A percentile compares a stretch with the other conserved stretches of the same genome.
phyloP scores from a whole-genome alignment of 176 grass and related monocot genomes.

The Leersia perrieri region DNA sequence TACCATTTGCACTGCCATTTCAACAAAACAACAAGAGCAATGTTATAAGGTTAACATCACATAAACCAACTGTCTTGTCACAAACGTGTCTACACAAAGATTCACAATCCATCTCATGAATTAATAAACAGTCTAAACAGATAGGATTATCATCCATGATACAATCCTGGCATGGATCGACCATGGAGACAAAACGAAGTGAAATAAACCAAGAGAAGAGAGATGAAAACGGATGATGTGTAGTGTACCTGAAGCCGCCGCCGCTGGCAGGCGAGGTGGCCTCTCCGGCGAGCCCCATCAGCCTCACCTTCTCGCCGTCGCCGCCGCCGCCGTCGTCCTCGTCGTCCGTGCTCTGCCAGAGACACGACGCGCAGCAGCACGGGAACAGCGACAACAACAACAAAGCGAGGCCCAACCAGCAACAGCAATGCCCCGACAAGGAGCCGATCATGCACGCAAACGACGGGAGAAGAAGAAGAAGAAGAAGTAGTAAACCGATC shows the following conservation, averaged over 20 bases:
- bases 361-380: not conserved
- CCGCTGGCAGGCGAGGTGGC: conserved; percentile 43
- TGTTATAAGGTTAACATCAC: not conserved
- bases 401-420: not conserved
- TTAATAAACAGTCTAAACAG: not conserved
- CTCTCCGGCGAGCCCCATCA: conserved; percentile 35
- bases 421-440: not conserved
- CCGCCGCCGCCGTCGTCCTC: not conserved
- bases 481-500: not conserved
- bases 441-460: not conserved
- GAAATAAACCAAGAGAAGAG: not conserved
- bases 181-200: not conserved
- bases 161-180: not conserved
- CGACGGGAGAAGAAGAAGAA: not conserved
- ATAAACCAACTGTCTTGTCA: not conserved
- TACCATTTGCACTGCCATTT: conserved; percentile 67
- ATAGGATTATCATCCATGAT: not conserved
- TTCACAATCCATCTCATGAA: not conserved
- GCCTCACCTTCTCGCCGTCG: conserved; percentile 34
- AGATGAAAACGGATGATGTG: not conserved
- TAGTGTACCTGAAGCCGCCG: conserved; percentile 83
- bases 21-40: not conserved
- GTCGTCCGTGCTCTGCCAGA: conserved; percentile 20
- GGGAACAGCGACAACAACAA: not conserved
- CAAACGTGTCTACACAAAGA: not conserved